A percentile compares a stretch with the other conserved stretches of the same genome.
Evolutionary conservation across 306 rosid genomes (phyloP).

Genomic region (Glycine tomentella): DNA sequence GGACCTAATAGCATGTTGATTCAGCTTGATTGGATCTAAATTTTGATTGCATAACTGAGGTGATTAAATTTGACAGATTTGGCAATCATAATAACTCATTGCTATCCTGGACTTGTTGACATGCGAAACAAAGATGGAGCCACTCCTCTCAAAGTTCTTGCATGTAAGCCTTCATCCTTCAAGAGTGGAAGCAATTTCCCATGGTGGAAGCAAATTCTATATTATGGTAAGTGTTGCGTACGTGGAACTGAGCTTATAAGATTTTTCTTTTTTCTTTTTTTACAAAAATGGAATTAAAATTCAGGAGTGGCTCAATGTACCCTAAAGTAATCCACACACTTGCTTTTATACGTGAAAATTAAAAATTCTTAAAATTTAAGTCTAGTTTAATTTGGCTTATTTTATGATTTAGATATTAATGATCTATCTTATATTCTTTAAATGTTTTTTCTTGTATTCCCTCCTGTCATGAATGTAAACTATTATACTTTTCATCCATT

Average conservation of each 20-base stretch:
- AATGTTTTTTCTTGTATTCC: no score
- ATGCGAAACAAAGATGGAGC: not conserved
- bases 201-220: slow-evolving; percentile 38
- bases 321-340: no score
- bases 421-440: no score
- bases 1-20: no score
- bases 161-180: slow-evolving; percentile 39
- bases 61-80: slow-evolving; percentile 9
- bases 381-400: no score
- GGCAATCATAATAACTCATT: slow-evolving; percentile 29
- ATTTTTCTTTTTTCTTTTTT: not conserved
- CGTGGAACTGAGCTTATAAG: not conserved
- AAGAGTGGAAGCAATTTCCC: slow-evolving; percentile 24
- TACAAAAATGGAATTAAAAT: not conserved
- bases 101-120: not conserved
- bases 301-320: no score
- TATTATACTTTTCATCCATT: no score
- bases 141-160: slow-evolving; percentile 46
- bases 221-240: slow-evolving; percentile 24
- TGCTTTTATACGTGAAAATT: no score
- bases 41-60: not conserved
- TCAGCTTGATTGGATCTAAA: no score
- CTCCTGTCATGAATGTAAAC: no score
- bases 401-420: no score
- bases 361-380: no score